A percentile compares a stretch with the other conserved stretches of the same genome.
phyloP scores from a whole-genome alignment of 345 rosid species.

The Geranium rotundifolium region DNA sequence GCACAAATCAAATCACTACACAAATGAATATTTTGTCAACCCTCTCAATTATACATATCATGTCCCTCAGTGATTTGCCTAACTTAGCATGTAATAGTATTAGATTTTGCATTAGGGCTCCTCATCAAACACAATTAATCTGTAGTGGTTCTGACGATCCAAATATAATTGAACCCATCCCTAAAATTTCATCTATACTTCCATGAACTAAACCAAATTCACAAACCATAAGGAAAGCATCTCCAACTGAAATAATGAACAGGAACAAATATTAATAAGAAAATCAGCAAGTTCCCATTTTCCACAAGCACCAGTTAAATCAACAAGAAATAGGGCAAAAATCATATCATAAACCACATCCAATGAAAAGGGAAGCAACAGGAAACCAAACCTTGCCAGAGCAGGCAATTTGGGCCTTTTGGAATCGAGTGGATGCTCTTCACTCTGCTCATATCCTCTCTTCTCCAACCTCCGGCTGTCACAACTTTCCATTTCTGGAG shows the following conservation, averaged over 20 bases:
- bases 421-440: slow-evolving; percentile 36
- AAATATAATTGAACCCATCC: too few relatives aligned
- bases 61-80: too few relatives aligned
- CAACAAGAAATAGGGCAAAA: not conserved
- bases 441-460: slow-evolving; percentile 47
- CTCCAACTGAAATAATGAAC: too few relatives aligned
- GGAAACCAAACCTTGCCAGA: slow-evolving; percentile 56
- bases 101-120: too few relatives aligned
- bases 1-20: too few relatives aligned
- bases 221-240: not conserved
- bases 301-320: not conserved
- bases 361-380: not conserved
- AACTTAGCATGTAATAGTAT: too few relatives aligned
- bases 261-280: not conserved
- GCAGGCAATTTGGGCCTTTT: slow-evolving; percentile 73
- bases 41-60: too few relatives aligned
- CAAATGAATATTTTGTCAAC: too few relatives aligned
- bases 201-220: not conserved
- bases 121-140: too few relatives aligned
- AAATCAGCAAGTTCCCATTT: not conserved
- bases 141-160: not conserved
- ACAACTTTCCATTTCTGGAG: slow-evolving; percentile 50
- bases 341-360: not conserved
- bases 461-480: slow-evolving; percentile 26
- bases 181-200: too few relatives aligned